Base-by-base conservation (phyloP, 1,284 basidiomycete genomes). In the Retiboletus flavoniger region DNA sequence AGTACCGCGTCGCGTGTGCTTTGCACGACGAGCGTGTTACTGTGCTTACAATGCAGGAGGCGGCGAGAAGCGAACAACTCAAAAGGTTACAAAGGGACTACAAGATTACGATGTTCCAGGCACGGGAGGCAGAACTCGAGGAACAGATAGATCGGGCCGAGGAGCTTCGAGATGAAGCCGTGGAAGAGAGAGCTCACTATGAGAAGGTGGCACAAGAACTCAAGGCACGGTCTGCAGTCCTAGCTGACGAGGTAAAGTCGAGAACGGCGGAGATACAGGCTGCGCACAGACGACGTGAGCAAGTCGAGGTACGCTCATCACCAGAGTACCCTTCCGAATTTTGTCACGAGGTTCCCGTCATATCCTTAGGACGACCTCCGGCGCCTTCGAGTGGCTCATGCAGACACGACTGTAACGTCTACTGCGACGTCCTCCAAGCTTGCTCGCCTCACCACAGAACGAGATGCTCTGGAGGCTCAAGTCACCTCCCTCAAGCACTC, bases 81-180 rank as follows among this genome's bases (percentile, higher is more conserved):
- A 75, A 78, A 50, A 68, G 76, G 35, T 57, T 85, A 40, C 82
- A 84, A 62, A 74, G 85, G 53, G 87, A 91, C 56, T 81, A 75
- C 62, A 78, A 78, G 64, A 78, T 90, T 51, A 80, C 77, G 9
- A 78, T 81, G 68, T 88, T 87, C 62, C 82, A 85, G 66, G 75
- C 74, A 17, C 75, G 77, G 53, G 85, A 88, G 61, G 71, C 73
- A 7, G 83, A 85, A 58, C 69, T 87, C 40, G 82, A 86, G 61
- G 64, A 70, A 38, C 75, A 73, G 51, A 63, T 87, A 19, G 74
- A 73, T 40, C 74, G 76, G 28, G 58, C 78, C 35, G 74, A 79
- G 58, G 75, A 75, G 16, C 72, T 76, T 55, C 65, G 72, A 45
- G 71, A 75, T 41, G 66, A 66, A 11, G 57, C 74, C 14, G 61